Evolutionary conservation across 257 asterid species (phyloP).

Genomic region (Apocynum venetum): DNA sequence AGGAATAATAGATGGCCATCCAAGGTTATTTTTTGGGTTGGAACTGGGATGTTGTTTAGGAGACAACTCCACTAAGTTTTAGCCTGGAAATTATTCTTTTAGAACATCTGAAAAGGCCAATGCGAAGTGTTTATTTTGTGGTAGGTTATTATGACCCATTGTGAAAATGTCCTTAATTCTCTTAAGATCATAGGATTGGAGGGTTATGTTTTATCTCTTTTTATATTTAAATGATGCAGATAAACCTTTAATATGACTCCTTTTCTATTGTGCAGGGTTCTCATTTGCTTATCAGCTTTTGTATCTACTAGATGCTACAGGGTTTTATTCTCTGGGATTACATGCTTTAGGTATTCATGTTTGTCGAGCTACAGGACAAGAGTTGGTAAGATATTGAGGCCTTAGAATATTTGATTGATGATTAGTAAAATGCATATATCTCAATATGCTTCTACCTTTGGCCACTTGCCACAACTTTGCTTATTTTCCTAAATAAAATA

Average conservation of each 20-base stretch:
- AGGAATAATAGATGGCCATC: background rate
- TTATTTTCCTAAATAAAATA: constrained; percentile 12
- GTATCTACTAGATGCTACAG: constrained; percentile 93
- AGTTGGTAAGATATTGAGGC: constrained; percentile 53
- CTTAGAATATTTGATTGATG: background rate
- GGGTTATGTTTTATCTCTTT: background rate
- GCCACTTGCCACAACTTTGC: background rate
- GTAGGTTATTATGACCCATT: background rate
- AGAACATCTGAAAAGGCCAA: background rate
- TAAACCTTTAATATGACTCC: background rate
- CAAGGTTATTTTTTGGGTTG: background rate
- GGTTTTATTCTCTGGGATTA: constrained; percentile 81
- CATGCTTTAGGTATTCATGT: constrained; percentile 93
- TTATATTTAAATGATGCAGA: background rate
- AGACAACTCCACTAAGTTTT: background rate
- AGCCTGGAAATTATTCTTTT: background rate
- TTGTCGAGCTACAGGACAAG: constrained; percentile 99
- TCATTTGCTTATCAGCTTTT: constrained; percentile 92
- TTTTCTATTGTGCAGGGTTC: constrained; percentile 54
- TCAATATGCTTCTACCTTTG: background rate
- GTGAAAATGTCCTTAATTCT: background rate
- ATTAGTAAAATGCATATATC: background rate
- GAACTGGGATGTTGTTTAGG: background rate
- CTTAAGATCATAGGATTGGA: background rate
- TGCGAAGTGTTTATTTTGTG: background rate